Evolutionary conservation across 2,329 filamentous ascomycete species (phyloP), one percentile per base, ranked within the genome.

Genomic region (Scolecobasidium constrictum): DNA sequence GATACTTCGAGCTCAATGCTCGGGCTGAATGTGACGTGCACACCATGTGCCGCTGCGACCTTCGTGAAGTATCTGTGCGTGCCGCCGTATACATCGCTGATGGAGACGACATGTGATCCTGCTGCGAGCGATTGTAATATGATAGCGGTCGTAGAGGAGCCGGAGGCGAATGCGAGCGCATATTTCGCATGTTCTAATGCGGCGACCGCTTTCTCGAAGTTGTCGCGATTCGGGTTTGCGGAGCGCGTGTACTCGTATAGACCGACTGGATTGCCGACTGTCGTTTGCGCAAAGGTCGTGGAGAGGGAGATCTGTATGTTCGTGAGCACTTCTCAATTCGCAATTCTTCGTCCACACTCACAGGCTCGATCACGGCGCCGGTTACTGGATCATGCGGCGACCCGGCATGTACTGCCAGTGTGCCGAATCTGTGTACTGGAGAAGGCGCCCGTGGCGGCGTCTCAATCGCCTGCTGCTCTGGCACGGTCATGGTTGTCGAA

Each of bases 51-150:
- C 34, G 86, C 80, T 45, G 92, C 92, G 40, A 96, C 92, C 68
- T 95, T 88, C 51, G 92, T 98, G 72, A 98, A 98, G 72, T 98
- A 98, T 56, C 92, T 77, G 69, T 98, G 92, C 34, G 92, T 98
- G 53, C 92, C 92, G 53, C 92, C 92, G 63, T 98, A 98, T 54
- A 98, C 88, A 62, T 98, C 92, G 36, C 87, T 94, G 38, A 98
- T 86, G 48, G 87, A 95, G 54, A 98, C 81, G 56, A 98, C 86
- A 67, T 98, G 92, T 38, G 86, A 92, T 48, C 87, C 88, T 11
- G 83, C 74, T 18, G 90, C 87, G 45, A 98, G 77, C 52, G 85
- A 92, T 68, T 96, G 92, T 46, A 98, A 77, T 57, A 98, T 86
- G 53, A 77, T 86, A 47, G 92, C 90, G 1, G 92, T 98, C 43